Evolutionary conservation across 371 early-diverging fungal genomes (phyloP), one percentile per base, ranked within the genome.

Genomic region (Mucor indicus): DNA sequence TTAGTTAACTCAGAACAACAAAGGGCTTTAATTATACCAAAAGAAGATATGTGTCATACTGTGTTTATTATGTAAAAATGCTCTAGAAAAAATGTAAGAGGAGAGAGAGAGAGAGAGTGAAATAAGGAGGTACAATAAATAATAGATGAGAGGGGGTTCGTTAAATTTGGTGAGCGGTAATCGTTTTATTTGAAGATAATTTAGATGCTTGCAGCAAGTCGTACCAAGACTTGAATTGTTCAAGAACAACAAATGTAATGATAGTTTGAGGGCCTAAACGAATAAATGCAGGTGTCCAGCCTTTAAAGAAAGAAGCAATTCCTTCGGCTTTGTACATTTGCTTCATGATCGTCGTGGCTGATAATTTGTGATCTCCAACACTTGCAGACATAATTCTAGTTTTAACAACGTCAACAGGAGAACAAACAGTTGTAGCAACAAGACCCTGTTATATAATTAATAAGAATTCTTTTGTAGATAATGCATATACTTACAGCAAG

Each of bases 341-440:
- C 3, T 67, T 56, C 62, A 84, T 67, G 15, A 85, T 83, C 27
- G 70, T 67, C 4, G 70, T 38, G 21, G 80, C 53, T 11, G 70
- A 48, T 50, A 65, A 47, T 51, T 59, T 47, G 27, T 48, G 40
- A 33, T 59, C 62, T 25, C 40, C 33, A 27, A 60, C 43, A 30
- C 55, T 53, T n/a, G 77, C 75, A 56, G 83, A 86, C 94, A 95
- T 93, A 36, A 92, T 79, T 21, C 94, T 83, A 0, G 93, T 93
- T 68, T 95, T 95, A 39, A 92, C 77, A 11, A 95, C 94, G 69
- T 95, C 96, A 31, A 91, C 68, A 15, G 93, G 92, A 6, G 90
- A 85, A 36, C 87, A 88, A 0, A 83, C 83, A 3, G 96, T 94
- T 0, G 96, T 95, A 4, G 94, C 91, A 11, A 93, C 85, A 16